phyloP scores from a whole-genome alignment of 257 asterid species.

The Penstemon newberryi region DNA sequence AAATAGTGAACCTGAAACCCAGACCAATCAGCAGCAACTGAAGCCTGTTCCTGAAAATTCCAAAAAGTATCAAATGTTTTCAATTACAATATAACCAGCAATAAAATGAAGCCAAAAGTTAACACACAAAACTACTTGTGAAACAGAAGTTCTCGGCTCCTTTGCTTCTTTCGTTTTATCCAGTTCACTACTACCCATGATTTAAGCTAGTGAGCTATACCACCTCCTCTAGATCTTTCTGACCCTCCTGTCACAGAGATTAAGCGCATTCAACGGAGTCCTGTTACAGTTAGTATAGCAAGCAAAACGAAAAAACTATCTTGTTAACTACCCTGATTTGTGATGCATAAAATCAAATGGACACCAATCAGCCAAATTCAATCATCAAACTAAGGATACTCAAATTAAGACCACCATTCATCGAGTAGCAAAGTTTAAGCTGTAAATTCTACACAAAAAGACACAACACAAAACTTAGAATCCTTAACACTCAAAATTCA shows the following conservation, averaged over 20 bases:
- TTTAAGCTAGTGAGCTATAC: conserved; percentile 36
- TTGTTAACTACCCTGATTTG: background rate
- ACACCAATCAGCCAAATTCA: background rate
- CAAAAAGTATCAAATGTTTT: background rate
- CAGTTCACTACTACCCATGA: conserved; percentile 79
- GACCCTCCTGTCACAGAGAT: conserved; percentile 39
- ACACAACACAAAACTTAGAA: conserved; percentile 11
- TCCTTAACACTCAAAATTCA: background rate
- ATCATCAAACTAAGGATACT: conserved; percentile 8
- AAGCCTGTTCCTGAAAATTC: conserved; percentile 63
- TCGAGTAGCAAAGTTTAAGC: background rate
- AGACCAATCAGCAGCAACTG: conserved; percentile 82
- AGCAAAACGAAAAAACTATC: conserved; percentile 6
- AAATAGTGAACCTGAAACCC: conserved; percentile 78
- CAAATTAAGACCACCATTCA: background rate
- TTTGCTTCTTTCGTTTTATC: conserved; percentile 80
- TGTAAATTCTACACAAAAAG: background rate
- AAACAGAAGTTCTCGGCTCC: conserved; percentile 66
- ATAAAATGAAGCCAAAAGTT: background rate
- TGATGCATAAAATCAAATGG: background rate
- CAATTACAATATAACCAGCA: background rate
- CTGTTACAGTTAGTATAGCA: background rate
- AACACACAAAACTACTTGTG: conserved; percentile 49
- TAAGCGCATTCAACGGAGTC: background rate
- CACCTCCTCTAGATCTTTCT: conserved; percentile 30